Base-by-base conservation (phyloP, 176 grass and related monocot genomes). In the Areca catechu region DNA sequence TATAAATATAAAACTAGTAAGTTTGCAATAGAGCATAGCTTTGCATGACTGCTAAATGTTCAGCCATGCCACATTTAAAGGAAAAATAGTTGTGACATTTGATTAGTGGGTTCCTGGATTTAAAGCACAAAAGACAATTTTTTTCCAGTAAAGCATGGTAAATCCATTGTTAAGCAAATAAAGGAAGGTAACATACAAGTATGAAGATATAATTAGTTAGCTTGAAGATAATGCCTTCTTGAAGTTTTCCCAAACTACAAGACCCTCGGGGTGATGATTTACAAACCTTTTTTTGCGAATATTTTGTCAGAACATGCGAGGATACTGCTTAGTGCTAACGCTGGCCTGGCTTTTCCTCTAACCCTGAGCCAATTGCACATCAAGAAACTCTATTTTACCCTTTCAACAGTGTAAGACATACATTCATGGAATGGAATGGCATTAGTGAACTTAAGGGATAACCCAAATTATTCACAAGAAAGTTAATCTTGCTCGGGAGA, bases 291-390 rank as follows among this genome's bases (percentile, higher is more conserved):
- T n/a, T 58, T 71, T 2, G 63, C 0, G 68, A 84, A 89, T 19
- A 18, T 3, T 55, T 71, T 84, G 9, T 84, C 80, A 59, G 80
- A 77, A 76, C 56, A 83, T 53, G 85, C 69, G 24, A 84, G 65
- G 29, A 89, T 4, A 6, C 65, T 74, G 60, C 77, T 74, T 29
- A 89, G 60, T 50, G 85, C 80, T 28, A 74, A 10, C 19, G 54
- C 43, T 34, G 73, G 60, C 17, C 15, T 43, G 55, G 50, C 20
- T 61, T 29, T 6, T n/a, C 85, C 80, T 58, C 3, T 89, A 50
- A 77, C 77, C 68, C 43, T 58, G 60, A 89, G 67, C 85, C 85
- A 89, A 18, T 74, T 67, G 73, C 80, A 89, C 85, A 77, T 80
- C 15, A 72, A 58, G 24, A 77, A 51, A 69, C 85, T 89, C 29